Evolutionary conservation across 257 asterid species (phyloP), one percentile per base, ranked within the genome.

Genomic region (Capsicum chinense): DNA sequence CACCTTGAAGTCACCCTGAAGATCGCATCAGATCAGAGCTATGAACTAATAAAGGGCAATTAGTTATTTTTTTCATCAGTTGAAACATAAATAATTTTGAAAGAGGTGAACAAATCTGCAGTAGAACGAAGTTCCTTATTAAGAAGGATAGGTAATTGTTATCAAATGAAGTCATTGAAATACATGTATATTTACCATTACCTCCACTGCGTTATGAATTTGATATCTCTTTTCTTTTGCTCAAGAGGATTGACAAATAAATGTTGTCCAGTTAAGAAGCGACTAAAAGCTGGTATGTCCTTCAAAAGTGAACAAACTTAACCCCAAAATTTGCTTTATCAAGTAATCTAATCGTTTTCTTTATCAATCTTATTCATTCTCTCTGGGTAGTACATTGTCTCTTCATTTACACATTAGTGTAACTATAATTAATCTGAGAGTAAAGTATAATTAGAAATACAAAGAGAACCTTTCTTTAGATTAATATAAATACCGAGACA

Each of bases 1-100:
- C 90, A 90, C 93, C 92, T 94, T 97, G 91, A 95, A 95, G 48
- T 88, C 94, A 62, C 99, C 99, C 99, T 95, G 88, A 67, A 69
- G 70, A 70, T 82, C 62, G 84, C 63, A 63, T 50, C 73, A 70
- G 70, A 63, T 50, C 80, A 70, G 47, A 33, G 56, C n/a, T 26
- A 14, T 78, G 81, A 54, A 26, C 63, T 7, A 52, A 52, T 13
- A 76, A 76, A 68, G 76, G 52, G 2, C 54, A 68, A 15, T 67
- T 35, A 39, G 26, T 37, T 68, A 68, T 14, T 0, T 7, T 3
- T 68, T 68, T 68, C 3, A 15, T 68, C 54, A 68, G 54, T 68
- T 68, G 9, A 68, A 17, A 35, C 37, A 17, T 14, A 14, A 14
- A 63, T 52, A 52, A 50, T 13, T 21, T 1, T 52, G 13, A 76